Evolutionary conservation across 768 basidiomycete species (phyloP).

Genomic region (Suillus subluteus): DNA sequence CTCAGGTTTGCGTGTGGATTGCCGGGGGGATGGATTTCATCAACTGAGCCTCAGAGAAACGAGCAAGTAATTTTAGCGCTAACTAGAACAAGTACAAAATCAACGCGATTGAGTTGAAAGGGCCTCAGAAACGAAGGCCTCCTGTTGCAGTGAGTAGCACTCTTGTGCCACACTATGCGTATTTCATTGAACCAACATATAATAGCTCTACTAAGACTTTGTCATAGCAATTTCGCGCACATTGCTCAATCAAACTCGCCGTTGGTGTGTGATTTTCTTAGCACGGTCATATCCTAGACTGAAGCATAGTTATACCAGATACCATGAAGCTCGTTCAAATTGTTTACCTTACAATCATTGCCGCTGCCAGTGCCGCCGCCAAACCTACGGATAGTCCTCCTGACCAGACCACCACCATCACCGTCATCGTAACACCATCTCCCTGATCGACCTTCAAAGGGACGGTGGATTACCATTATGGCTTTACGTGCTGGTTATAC

Average conservation of each 20-base stretch:
- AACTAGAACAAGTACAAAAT: neutral
- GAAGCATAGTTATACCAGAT: neutral
- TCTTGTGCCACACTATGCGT: too few species aligned
- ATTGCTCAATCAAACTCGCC: neutral
- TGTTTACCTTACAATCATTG: constrained; percentile 19
- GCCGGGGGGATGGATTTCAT: neutral
- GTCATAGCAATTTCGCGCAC: neutral
- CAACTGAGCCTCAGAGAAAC: neutral
- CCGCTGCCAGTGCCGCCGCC: constrained; percentile 24
- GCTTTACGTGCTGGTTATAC: too few species aligned
- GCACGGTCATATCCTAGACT: neutral
- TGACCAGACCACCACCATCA: too few species aligned
- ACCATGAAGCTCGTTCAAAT: neutral
- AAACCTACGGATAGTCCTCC: too few species aligned
- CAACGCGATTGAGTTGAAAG: neutral
- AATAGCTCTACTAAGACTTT: neutral
- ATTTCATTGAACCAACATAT: neutral
- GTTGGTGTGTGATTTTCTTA: neutral
- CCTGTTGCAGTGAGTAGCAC: neutral
- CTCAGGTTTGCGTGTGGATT: neutral
- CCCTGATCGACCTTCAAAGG: too few species aligned
- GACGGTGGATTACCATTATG: too few species aligned
- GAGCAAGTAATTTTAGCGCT: too few species aligned
- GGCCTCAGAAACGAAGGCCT: neutral
- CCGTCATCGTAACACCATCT: too few species aligned